phyloP scores from a whole-genome alignment of 768 basidiomycete species.

The Boletus coccyginus region DNA sequence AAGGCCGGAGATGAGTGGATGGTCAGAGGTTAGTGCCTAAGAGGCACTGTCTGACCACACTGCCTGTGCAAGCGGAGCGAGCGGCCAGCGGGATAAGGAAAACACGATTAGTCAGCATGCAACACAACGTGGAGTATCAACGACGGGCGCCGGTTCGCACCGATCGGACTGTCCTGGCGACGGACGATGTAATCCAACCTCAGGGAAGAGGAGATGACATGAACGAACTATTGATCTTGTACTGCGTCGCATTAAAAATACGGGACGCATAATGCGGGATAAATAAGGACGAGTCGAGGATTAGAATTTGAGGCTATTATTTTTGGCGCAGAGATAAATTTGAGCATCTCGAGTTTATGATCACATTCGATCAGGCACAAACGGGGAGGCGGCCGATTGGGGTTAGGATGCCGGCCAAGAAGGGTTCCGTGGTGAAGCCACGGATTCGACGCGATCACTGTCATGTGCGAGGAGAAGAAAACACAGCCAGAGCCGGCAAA shows the following conservation, averaged over 20 bases:
- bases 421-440: neutral
- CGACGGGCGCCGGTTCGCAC: neutral
- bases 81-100: slow-evolving; percentile 23
- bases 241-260: slow-evolving; percentile 21
- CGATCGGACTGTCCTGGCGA: neutral
- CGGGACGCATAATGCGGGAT: neutral
- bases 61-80: slow-evolving; percentile 20
- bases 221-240: neutral
- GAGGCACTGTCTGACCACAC: slow-evolving; percentile 6
- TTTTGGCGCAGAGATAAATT: slow-evolving; percentile 30
- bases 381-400: slow-evolving; percentile 1
- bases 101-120: slow-evolving; percentile 21
- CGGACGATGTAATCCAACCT: neutral
- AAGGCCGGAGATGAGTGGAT: slow-evolving; percentile 20
- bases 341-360: slow-evolving; percentile 10
- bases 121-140: slow-evolving; percentile 14
- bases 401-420: slow-evolving; percentile 16
- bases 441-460: neutral
- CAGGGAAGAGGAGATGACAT: neutral
- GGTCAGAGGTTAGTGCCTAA: neutral
- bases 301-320: slow-evolving; percentile 26
- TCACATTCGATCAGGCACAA: slow-evolving; percentile 29
- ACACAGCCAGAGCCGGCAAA: neutral
- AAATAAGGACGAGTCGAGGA: slow-evolving; percentile 20
- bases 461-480: slow-evolving; percentile 3